Evolutionary conservation across 116 monocot species (phyloP), one percentile per base, ranked within the genome.

Genomic region (Posidonia oceanica): DNA sequence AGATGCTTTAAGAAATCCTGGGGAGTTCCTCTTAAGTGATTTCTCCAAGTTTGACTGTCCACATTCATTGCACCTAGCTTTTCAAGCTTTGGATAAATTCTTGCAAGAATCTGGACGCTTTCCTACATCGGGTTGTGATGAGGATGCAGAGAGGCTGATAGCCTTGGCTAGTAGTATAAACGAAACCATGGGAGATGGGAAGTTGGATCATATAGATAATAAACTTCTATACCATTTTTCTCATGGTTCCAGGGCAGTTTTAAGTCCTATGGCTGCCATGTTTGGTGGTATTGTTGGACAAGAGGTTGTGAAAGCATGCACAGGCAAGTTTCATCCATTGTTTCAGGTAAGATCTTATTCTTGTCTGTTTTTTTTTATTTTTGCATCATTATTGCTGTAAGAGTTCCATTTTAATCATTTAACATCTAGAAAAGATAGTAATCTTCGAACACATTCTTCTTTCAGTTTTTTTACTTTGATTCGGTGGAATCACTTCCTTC

Each of bases 251-350:
- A 71, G 72, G 36, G 83, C 83, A 36, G 41, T 79, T 63, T 62
- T 83, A 56, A 83, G 79, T 72, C 83, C 78, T 13, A 83, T 83
- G 83, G 75, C 79, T 64, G 79, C 83, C 1, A 78, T 83, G 75
- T 79, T 83, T 72, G 78, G 79, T 68, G 83, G 83, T 52, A 83
- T 83, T 66, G 83, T 83, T n/a, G 83, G 83, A 2, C 83, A 83
- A 60, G 83, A 83, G 54, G 79, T 83, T 67, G 72, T 83, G 55
- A 83, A 83, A 73, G 83, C 83, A 13, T 83, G 83, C 68, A 72
- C 83, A 63, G 79, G 75, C 36, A 83, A 79, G 65, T 83, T 83
- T 23, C 79, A 83, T 74, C 83, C 83, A 17, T 79, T 83, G 39
- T 80, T 79, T 67, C 83, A 83, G 80, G 83, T 80, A 44, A 69